Evolutionary conservation across 2,329 filamentous ascomycete genomes (phyloP).

Genomic region (Fusarium brevicatenulatum): DNA sequence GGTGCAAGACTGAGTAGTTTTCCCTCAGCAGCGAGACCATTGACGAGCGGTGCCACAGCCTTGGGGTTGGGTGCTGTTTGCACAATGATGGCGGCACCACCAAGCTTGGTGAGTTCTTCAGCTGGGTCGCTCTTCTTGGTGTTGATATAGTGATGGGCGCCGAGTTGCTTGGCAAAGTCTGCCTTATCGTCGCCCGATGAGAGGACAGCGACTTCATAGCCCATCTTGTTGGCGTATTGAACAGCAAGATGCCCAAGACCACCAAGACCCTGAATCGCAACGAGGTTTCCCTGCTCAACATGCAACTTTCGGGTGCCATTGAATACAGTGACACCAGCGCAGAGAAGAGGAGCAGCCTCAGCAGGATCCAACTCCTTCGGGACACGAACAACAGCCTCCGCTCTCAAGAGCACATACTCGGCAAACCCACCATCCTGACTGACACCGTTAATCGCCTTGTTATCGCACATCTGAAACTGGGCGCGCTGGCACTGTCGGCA

Average conservation of each 20-base stretch:
- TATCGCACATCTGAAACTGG: conserved; percentile 75
- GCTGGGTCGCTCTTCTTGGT: conserved; percentile 61
- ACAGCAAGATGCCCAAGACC: conserved; percentile 82
- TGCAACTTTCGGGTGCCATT: conserved; percentile 66
- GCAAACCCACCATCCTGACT: conserved; percentile 74
- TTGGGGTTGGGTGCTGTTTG: conserved; percentile 70
- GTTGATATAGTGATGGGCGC: conserved; percentile 60
- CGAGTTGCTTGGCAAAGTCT: conserved; percentile 67
- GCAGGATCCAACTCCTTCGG: conserved; percentile 63
- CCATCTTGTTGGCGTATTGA: conserved; percentile 80
- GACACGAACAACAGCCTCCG: conserved; percentile 68
- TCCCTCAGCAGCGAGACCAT: conserved; percentile 63
- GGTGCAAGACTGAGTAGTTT: conserved; percentile 70
- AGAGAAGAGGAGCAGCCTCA: conserved; percentile 68
- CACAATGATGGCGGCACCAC: conserved; percentile 70
- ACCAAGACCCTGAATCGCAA: conserved; percentile 75
- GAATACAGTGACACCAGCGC: conserved; percentile 73
- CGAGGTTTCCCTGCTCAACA: conserved; percentile 62
- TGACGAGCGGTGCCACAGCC: conserved; percentile 62
- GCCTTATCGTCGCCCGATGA: conserved; percentile 74
- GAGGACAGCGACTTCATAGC: conserved; percentile 76
- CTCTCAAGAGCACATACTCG: conserved; percentile 69
- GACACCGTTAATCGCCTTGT: conserved; percentile 71
- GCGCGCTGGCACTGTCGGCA: conserved; percentile 73
- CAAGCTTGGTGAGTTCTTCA: conserved; percentile 63